Evolutionary conservation across 2,329 filamentous ascomycete genomes (phyloP).

Genomic region (Fusarium tupiense): DNA sequence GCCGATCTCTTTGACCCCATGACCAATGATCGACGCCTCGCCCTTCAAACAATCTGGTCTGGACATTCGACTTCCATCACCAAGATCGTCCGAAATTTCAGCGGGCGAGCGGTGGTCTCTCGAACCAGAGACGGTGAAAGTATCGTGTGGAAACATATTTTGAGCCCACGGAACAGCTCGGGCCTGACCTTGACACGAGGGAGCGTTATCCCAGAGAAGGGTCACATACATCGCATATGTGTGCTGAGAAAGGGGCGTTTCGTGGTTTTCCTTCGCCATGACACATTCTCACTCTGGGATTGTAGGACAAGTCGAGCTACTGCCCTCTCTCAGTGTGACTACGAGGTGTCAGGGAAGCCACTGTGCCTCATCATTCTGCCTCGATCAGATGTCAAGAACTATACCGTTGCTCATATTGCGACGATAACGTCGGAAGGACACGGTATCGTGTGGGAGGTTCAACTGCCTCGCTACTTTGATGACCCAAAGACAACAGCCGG

Average conservation of each 20-base stretch:
- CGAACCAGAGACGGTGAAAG: conserved; percentile 81
- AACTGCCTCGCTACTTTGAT: conserved; percentile 61
- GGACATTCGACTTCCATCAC: conserved; percentile 84
- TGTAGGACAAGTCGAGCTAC: conserved; percentile 68
- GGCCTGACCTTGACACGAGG: conserved; percentile 66
- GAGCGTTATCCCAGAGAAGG: conserved; percentile 72
- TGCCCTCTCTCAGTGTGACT: conserved; percentile 62
- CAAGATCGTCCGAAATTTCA: conserved; percentile 87
- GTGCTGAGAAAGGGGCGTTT: conserved; percentile 81
- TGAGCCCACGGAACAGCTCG: conserved; percentile 52
- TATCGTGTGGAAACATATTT: conserved; percentile 81
- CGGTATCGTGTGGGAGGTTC: conserved; percentile 84
- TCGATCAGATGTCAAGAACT: conserved; percentile 63
- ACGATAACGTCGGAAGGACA: conserved; percentile 81
- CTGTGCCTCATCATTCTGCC: conserved; percentile 84
- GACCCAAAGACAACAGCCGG: conserved; percentile 37
- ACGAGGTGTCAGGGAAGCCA: conserved; percentile 73
- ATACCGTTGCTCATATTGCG: conserved; percentile 75
- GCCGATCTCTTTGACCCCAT: conserved; percentile 83
- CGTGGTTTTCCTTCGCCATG: conserved; percentile 80
- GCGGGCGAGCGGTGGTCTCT: conserved; percentile 82
- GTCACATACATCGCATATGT: conserved; percentile 83
- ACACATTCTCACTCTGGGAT: conserved; percentile 81
- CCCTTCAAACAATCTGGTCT: conserved; percentile 76
- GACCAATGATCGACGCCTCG: conserved; percentile 67